phyloP scores from a whole-genome alignment of 1,139 yeast genomes.

The Yamadazyma triangularis region DNA sequence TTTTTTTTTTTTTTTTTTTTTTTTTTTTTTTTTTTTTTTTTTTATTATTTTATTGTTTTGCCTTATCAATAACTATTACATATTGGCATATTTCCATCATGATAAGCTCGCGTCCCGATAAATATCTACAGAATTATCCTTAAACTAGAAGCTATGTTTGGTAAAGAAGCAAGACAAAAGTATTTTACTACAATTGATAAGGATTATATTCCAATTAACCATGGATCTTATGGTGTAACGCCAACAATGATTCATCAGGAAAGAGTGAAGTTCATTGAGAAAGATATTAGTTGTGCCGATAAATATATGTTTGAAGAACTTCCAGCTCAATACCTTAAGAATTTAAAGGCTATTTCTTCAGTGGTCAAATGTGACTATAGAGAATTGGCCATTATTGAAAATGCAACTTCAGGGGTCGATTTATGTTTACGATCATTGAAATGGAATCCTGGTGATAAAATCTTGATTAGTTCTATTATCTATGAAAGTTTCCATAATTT shows the following conservation, averaged over 20 bases:
- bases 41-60: too few species aligned
- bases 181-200: slow-evolving; percentile 39
- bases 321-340: slow-evolving; percentile 19
- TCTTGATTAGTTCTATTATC: slow-evolving; percentile 48
- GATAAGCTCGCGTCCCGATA: too few species aligned
- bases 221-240: slow-evolving; percentile 51
- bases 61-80: too few species aligned
- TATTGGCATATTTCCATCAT: too few species aligned
- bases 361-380: slow-evolving; percentile 41
- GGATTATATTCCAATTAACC: slow-evolving; percentile 41
- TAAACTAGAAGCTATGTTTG: too few species aligned
- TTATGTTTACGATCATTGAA: slow-evolving; percentile 53
- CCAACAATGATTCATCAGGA: slow-evolving; percentile 37
- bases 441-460: slow-evolving; percentile 50
- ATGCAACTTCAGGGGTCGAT: slow-evolving; percentile 63
- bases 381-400: slow-evolving; percentile 46
- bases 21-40: too few species aligned
- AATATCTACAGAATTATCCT: too few species aligned
- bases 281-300: slow-evolving; percentile 40
- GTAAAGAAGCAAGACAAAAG: slow-evolving; percentile 43
- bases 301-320: slow-evolving; percentile 23
- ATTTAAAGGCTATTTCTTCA: slow-evolving; percentile 30
- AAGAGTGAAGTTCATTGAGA: slow-evolving; percentile 18
- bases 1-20: too few species aligned
- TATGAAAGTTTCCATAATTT: slow-evolving; percentile 59